These are phyloP conservation scores for Rehmannia glutinosa DNA, from an alignment of 257 asterid species.

Conservation along the genomic window DNA sequence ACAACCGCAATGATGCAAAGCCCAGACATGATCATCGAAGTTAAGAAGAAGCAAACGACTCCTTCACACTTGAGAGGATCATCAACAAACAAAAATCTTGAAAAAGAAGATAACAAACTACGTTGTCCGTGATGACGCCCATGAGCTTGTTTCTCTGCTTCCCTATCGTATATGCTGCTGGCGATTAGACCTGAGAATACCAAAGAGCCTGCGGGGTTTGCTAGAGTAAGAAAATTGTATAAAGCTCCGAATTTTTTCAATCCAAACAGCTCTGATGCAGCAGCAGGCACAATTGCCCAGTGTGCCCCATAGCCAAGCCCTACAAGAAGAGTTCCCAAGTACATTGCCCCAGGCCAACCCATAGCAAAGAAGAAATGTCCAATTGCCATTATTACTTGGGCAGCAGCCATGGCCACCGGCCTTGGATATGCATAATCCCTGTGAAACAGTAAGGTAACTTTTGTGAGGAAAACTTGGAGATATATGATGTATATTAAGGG, in stretches of 20 bases:
- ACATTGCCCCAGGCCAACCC: constrained; percentile 90
- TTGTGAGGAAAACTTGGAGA: constrained; percentile 4
- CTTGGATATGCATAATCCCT: constrained; percentile 87
- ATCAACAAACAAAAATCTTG: constrained; percentile 31
- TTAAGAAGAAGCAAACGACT: constrained; percentile 67
- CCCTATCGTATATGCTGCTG: constrained; percentile 68
- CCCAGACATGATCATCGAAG: constrained; percentile 76
- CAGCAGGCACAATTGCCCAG: constrained; percentile 88
- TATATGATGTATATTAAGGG: neutral
- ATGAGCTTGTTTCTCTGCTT: constrained; percentile 75
- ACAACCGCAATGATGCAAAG: constrained; percentile 61
- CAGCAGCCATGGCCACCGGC: constrained; percentile 69
- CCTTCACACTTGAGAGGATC: constrained; percentile 73
- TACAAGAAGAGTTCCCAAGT: constrained; percentile 74
- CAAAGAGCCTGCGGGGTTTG: constrained; percentile 76
- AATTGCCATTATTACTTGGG: constrained; percentile 69
- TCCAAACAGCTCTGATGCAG: constrained; percentile 82
- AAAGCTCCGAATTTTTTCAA: constrained; percentile 70
- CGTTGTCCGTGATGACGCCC: constrained; percentile 26
- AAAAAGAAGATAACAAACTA: constrained; percentile 28
- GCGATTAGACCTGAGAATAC: constrained; percentile 75
- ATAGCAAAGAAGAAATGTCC: constrained; percentile 85
- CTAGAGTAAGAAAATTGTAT: constrained; percentile 72
- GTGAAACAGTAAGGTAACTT: constrained; percentile 7
- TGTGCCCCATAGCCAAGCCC: constrained; percentile 97